Evolutionary conservation across 805 yeast genomes (phyloP), one percentile per base, ranked within the genome.

Genomic region (Jamesozyma gamospora): DNA sequence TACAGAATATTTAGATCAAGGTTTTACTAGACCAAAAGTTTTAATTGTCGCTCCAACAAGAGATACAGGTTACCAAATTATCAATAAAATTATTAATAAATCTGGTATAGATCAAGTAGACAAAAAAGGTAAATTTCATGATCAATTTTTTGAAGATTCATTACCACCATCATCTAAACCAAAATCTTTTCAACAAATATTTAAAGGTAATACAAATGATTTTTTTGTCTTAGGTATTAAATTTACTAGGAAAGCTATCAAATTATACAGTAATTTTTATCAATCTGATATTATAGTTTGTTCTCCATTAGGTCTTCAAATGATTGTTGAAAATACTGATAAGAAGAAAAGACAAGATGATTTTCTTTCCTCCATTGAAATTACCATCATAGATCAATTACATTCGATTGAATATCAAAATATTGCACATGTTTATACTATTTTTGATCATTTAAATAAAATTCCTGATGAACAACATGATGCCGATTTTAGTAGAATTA

Each of bases 21-120:
- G 98, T 24, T 92, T 86, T 58, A 88, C 96, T 0, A 71, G 97
- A 45, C 95, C 98, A 1, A 88, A 87, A 53, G 87, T 82, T 1
- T 63, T 92, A 41, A 75, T 90, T 4, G 61, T 92, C 19, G 64
- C 85, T 31, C 97, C 98, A 11, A 85, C 95, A 0, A 72, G 96
- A 53, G 73, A 86, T 48, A 65, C 80, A 9, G 86, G 92, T 21
- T 79, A 75, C 55, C 75, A 78, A 42, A 68, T 86, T 14, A 77
- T 88, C 16, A 71, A 72, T 32, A 69, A 73, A 28, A 49, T 92
- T 29, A 75, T 80, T 29, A 62, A 68, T 28, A 62, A 81, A 21
- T 73, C 87, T 3, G 84, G 82, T 0, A 64, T 80, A 27, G 79
- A 74, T 32, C 88, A 84, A 53, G 76, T 81, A 32, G 96, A 88